Base-by-base conservation (phyloP, 208 protist genomes). In the Acanthamoeba healyi region DNA sequence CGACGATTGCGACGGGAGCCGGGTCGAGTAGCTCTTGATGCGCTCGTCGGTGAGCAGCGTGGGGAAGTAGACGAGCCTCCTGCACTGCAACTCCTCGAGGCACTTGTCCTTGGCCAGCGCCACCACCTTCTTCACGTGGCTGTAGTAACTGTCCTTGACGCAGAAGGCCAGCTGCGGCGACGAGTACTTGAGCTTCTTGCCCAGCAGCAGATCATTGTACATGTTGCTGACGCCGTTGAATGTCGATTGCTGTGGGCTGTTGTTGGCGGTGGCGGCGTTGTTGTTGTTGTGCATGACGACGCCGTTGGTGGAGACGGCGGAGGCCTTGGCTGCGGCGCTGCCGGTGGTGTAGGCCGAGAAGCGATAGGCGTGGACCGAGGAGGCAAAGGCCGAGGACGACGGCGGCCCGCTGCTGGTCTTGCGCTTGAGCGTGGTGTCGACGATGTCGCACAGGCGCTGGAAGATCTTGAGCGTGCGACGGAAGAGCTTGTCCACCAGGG, bases 171-270 rank as follows among this genome's bases (percentile, higher is more conserved):
- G 58, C 56, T 90, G 82, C 7, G 82, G 82, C n/a, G 82, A 90
- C 22, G 82, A 90, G 54, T 90, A 70, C 82, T 90, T 63, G 82
- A 90, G 58, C 82, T 42, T 90, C 34, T 34, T 56, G 74, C 58
- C 54, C 82, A 90, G 58, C 82, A 70, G 19, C 54, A 72, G 82
- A 38, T 63, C 82, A 22, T 70, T 42, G 54, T 54, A 72, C 82
- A 72, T 63, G 17, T 70, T 22, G 49, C 49, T 44, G 12, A 90
- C 82, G 5, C 54, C 38, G 5, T 44, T 12, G 24, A 72, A 70
- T 0, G 40, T 36, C 34, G 46, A 26, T 87, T 38, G 17, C n/a
- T 38, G n/a, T 17, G 5, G 3, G 3, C 5, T 67, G 63, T 34
- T 34, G 15, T 40, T 32, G 26, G 61, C 19, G 19, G 10, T 42